phyloP scores from a whole-genome alignment of 2,329 filamentous ascomycete genomes.

The Penicillium corylophilum region DNA sequence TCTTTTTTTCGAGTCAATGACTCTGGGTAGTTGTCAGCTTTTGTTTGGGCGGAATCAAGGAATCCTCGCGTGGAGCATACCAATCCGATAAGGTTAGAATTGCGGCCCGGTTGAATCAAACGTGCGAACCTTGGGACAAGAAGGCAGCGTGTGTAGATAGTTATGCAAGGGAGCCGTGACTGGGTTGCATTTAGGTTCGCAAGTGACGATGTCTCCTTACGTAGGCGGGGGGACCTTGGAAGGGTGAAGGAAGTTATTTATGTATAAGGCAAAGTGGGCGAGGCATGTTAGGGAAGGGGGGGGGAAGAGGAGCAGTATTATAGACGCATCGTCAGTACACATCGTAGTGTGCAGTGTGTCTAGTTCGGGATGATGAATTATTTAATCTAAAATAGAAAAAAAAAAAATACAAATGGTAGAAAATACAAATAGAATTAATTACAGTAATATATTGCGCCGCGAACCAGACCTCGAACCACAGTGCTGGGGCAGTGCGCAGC shows the following conservation, averaged over 20 bases:
- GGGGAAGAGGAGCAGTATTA: background rate
- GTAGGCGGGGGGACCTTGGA: background rate
- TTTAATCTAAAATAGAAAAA: constrained; percentile 3
- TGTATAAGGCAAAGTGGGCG: constrained; percentile 2
- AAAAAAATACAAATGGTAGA: constrained; percentile 2
- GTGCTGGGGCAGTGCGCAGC: constrained; percentile 12
- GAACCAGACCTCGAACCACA: constrained; percentile 4
- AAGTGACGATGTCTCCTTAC: constrained; percentile 1
- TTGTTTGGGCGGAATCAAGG: background rate
- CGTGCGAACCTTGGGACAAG: constrained; percentile 14
- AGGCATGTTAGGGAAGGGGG: background rate
- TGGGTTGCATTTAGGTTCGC: constrained; percentile 13
- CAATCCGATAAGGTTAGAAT: constrained; percentile 22
- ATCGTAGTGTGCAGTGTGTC: constrained; percentile 1
- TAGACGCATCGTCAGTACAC: background rate
- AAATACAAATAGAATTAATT: constrained; percentile 6
- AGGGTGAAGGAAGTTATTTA: constrained; percentile 1
- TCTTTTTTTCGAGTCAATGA: background rate
- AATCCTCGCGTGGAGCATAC: constrained; percentile 19
- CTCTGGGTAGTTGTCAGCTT: background rate
- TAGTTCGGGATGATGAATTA: background rate
- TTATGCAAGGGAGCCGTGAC: constrained; percentile 9
- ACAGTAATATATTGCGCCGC: constrained; percentile 5
- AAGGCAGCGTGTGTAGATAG: constrained; percentile 21
- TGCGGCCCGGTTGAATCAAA: constrained; percentile 23